These are phyloP conservation scores for Xylaria digitata DNA, from an alignment of 2,329 filamentous ascomycete genomes.

Conservation along the genomic window DNA sequence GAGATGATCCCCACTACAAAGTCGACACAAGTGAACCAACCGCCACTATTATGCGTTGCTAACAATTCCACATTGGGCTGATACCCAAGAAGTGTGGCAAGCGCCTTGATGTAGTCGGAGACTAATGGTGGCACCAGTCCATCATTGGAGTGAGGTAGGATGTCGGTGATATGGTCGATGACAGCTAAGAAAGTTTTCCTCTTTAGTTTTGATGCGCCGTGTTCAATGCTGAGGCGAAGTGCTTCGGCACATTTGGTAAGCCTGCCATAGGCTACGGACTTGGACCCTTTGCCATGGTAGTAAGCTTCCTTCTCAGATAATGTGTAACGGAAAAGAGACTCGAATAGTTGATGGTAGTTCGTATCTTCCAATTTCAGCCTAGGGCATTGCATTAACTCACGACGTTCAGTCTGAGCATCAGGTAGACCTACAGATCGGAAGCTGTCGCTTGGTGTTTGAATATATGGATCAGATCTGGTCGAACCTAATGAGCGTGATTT, in stretches of 20 bases:
- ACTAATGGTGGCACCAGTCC: constrained; percentile 75
- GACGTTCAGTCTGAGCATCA: not conserved
- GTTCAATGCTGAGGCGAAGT: constrained; percentile 76
- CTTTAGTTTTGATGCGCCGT: constrained; percentile 75
- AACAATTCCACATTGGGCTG: constrained; percentile 85
- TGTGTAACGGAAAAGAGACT: constrained; percentile 78
- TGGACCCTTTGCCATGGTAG: constrained; percentile 62
- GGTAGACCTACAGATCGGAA: constrained; percentile 44
- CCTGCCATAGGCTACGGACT: constrained; percentile 56
- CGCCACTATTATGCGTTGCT: constrained; percentile 62
- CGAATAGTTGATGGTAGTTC: constrained; percentile 83
- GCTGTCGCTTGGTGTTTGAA: constrained; percentile 47
- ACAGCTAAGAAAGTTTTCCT: constrained; percentile 82
- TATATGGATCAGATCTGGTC: constrained; percentile 47
- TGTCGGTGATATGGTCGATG: constrained; percentile 83
- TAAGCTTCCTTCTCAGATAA: constrained; percentile 74
- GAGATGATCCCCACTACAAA: constrained; percentile 77
- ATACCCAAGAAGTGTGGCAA: constrained; percentile 76
- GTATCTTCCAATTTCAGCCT: constrained; percentile 71
- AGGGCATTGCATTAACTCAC: constrained; percentile 13
- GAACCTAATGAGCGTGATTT: constrained; percentile 17
- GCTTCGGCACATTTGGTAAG: constrained; percentile 77
- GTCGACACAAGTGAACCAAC: constrained; percentile 76
- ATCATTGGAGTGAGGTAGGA: constrained; percentile 71
- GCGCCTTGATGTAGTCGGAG: constrained; percentile 80